phyloP scores from a whole-genome alignment of 768 basidiomycete genomes.

The Tylopilus subfusipes region DNA sequence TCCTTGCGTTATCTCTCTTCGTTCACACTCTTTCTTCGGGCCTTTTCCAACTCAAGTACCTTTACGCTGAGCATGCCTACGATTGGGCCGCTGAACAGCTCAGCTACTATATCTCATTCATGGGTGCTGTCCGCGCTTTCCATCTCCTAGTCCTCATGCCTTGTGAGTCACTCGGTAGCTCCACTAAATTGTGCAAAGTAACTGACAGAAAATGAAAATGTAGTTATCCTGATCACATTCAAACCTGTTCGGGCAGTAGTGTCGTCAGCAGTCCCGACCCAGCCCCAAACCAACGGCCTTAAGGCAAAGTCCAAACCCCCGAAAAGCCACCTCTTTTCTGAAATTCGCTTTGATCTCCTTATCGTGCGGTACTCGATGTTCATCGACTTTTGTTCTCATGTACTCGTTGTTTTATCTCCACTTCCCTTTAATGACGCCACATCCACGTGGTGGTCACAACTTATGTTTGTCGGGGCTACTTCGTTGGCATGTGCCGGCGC shows the following conservation, averaged over 20 bases:
- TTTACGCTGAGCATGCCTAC: constrained; percentile 74
- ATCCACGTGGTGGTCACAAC: constrained; percentile 30
- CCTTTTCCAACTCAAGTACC: constrained; percentile 69
- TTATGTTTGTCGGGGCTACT: constrained; percentile 56
- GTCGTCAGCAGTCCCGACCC: constrained; percentile 4
- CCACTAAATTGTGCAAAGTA: constrained; percentile 32
- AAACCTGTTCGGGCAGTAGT: constrained; percentile 40
- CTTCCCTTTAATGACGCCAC: constrained; percentile 35
- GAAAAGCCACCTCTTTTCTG: constrained; percentile 50
- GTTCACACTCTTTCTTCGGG: constrained; percentile 65
- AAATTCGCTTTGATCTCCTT: constrained; percentile 66
- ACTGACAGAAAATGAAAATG: constrained; percentile 15
- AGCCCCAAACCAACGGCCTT: constrained; percentile 2
- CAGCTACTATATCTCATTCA: constrained; percentile 71
- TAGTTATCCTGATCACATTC: constrained; percentile 60
- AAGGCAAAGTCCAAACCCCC: constrained; percentile 44
- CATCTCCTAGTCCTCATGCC: constrained; percentile 68
- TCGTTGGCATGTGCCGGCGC: constrained; percentile 63
- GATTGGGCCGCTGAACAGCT: constrained; percentile 65
- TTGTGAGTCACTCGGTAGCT: constrained; percentile 39
- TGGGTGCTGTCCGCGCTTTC: constrained; percentile 61
- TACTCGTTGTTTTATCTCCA: constrained; percentile 53
- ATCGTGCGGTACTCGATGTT: constrained; percentile 61
- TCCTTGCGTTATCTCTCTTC: constrained; percentile 63
- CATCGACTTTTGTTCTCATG: constrained; percentile 64